Conservation (phyloP, 2,329 filamentous ascomycete species). For the Aspergillus versicolor region DNA sequence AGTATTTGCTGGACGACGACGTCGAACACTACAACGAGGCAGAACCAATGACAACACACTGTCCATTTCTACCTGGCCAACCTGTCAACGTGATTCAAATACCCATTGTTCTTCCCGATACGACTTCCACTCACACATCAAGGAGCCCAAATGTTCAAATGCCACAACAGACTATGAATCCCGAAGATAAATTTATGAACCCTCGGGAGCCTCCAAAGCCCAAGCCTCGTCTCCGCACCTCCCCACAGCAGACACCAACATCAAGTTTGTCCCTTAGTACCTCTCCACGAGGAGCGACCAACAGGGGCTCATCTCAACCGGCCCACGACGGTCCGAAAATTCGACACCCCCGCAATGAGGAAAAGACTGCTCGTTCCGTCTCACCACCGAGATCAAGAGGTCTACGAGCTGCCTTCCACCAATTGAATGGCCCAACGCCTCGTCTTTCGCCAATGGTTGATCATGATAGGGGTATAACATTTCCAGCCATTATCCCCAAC, state of each 20-base stretch:
- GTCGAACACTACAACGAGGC: constrained; percentile 73
- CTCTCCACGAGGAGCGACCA: constrained; percentile 26
- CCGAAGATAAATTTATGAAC: constrained; percentile 70
- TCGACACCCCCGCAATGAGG: constrained; percentile 20
- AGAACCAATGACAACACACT: constrained; percentile 72
- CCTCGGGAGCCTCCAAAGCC: constrained; percentile 61
- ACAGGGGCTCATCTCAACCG: constrained; percentile 37
- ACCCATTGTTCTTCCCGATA: constrained; percentile 63
- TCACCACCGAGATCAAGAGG: constrained; percentile 38
- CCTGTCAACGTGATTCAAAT: constrained; percentile 80
- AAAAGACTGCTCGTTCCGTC: constrained; percentile 34
- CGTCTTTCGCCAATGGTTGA: constrained; percentile 13
- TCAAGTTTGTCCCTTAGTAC: constrained; percentile 28
- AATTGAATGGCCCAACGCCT: constrained; percentile 30
- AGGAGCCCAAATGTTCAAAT: constrained; percentile 63
- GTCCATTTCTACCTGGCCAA: constrained; percentile 85
- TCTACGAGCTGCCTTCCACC: constrained; percentile 38
- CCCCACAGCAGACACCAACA: constrained; percentile 32
- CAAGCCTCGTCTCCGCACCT: constrained; percentile 47
- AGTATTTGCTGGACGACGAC: constrained; percentile 82
- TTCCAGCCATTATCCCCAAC: neutral
- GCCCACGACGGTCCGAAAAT: constrained; percentile 23
- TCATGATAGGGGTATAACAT: constrained; percentile 2
- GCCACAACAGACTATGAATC: constrained; percentile 71
- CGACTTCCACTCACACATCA: constrained; percentile 52